These are phyloP conservation scores for Pseudogymnoascus sp. DNA, from an alignment of 2,329 filamentous ascomycete species.

Conservation along the genomic window DNA sequence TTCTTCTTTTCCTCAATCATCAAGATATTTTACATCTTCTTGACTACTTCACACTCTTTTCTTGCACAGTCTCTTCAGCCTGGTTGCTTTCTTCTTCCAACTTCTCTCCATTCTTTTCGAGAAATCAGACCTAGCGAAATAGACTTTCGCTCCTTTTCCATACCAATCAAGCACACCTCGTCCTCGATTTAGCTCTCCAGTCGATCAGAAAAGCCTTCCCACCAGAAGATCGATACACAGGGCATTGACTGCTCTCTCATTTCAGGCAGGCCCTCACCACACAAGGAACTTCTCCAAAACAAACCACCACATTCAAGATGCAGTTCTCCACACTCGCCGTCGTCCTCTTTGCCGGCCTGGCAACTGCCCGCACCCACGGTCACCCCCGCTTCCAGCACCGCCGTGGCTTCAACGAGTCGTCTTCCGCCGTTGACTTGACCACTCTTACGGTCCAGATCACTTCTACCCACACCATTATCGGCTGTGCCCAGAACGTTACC, in stretches of 20 bases:
- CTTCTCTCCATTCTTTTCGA: conserved; percentile 1
- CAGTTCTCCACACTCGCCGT: background rate
- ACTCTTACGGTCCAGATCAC: conserved; percentile 3
- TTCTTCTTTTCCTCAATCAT: background rate
- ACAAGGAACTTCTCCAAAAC: background rate
- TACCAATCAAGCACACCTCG: background rate
- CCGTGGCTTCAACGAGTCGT: conserved; percentile 2
- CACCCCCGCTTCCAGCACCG: conserved; percentile 6
- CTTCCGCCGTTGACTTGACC: background rate
- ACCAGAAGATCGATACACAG: background rate
- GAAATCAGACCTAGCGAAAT: conserved; percentile 1
- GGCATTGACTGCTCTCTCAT: conserved; percentile 2
- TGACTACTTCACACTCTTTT: conserved; percentile 4
- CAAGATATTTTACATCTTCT: conserved; percentile 6
- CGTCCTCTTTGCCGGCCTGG: background rate
- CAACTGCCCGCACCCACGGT: background rate
- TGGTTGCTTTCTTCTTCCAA: background rate
- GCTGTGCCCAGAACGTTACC: conserved; percentile 4
- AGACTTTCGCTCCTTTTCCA: conserved; percentile 8
- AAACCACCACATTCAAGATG: conserved; percentile 1
- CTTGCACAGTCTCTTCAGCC: conserved; percentile 8
- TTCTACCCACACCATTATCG: background rate
- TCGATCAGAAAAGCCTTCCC: background rate
- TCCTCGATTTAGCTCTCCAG: background rate
- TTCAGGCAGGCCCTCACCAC: conserved; percentile 3